Evolutionary conservation across 2,329 filamentous ascomycete species (phyloP).

Genomic region (Aureobasidium sp.): DNA sequence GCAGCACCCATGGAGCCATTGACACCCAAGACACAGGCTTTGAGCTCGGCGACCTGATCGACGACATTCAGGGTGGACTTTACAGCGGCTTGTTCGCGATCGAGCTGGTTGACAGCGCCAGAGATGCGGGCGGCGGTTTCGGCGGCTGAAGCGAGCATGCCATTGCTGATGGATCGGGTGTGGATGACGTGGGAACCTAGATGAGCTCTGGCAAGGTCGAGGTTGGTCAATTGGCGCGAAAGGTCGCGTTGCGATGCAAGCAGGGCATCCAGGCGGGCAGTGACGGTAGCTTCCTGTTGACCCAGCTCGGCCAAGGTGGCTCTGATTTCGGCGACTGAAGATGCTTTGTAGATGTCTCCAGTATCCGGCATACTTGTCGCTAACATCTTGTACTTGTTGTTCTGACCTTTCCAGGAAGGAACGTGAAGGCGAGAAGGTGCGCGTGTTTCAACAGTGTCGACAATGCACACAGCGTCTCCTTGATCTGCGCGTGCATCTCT

Average conservation of each 20-base stretch:
- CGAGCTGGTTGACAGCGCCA: constrained; percentile 74
- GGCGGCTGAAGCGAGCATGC: constrained; percentile 81
- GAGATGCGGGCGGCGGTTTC: constrained; percentile 80
- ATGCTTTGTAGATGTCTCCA: constrained; percentile 52
- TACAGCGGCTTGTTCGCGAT: constrained; percentile 84
- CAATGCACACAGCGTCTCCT: not conserved
- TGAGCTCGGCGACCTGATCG: constrained; percentile 93
- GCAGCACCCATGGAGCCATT: constrained; percentile 94
- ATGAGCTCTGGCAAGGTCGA: constrained; percentile 83
- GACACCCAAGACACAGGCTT: constrained; percentile 90
- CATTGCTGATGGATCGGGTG: constrained; percentile 74
- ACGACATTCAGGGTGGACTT: constrained; percentile 86
- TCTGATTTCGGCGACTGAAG: constrained; percentile 70
- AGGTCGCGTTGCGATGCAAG: constrained; percentile 79
- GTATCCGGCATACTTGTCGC: not conserved
- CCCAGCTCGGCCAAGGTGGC: constrained; percentile 68
- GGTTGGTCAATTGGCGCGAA: constrained; percentile 72
- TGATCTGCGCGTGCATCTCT: not conserved
- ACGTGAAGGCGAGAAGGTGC: not conserved
- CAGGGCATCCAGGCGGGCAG: constrained; percentile 63
- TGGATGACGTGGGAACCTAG: constrained; percentile 80
- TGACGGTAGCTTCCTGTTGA: constrained; percentile 64
- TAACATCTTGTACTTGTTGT: not conserved
- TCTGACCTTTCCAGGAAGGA: not conserved
- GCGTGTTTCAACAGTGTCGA: not conserved